Conservation (phyloP, 1,284 basidiomycete genomes). For the Cystobasidium pallidum region DNA sequence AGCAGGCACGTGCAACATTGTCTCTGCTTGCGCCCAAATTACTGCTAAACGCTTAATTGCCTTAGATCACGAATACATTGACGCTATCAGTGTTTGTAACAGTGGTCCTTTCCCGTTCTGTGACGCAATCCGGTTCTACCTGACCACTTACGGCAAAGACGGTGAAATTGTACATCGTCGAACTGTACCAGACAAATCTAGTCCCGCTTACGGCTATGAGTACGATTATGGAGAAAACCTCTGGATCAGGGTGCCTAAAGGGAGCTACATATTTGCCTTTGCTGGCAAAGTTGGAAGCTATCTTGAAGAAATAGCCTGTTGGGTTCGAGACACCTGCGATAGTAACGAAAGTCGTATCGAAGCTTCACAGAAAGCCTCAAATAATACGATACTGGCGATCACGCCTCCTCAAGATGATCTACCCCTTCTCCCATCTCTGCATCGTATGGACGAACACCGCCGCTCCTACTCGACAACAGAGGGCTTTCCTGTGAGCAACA, state of each 20-base stretch:
- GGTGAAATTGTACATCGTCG: slow-evolving; percentile 18
- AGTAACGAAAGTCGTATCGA: slow-evolving; percentile 17
- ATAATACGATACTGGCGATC: background rate
- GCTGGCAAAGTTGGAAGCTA: slow-evolving; percentile 36
- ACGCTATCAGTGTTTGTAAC: slow-evolving; percentile 38
- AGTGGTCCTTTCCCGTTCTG: slow-evolving; percentile 41
- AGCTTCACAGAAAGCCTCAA: slow-evolving; percentile 8
- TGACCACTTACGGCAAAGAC: slow-evolving; percentile 4
- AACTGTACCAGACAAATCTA: slow-evolving; percentile 31
- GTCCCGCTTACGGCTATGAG: slow-evolving; percentile 36
- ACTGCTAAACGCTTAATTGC: background rate
- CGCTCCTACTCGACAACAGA: slow-evolving; percentile 22
- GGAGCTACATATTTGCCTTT: slow-evolving; percentile 36
- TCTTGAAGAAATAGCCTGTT: slow-evolving; percentile 40
- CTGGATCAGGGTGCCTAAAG: slow-evolving; percentile 29
- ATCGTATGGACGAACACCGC: slow-evolving; percentile 17
- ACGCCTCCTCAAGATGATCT: slow-evolving; percentile 5
- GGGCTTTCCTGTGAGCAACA: slow-evolving; percentile 14
- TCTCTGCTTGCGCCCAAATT: background rate
- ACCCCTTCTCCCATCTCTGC: background rate
- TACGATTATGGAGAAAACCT: slow-evolving; percentile 38
- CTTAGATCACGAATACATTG: slow-evolving; percentile 22
- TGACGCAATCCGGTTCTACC: slow-evolving; percentile 29
- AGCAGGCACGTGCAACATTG: background rate
- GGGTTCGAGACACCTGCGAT: slow-evolving; percentile 12